Evolutionary conservation across 192 early-diverging fungal species (phyloP), one percentile per base, ranked within the genome.

Genomic region (Oehlia diaphana): DNA sequence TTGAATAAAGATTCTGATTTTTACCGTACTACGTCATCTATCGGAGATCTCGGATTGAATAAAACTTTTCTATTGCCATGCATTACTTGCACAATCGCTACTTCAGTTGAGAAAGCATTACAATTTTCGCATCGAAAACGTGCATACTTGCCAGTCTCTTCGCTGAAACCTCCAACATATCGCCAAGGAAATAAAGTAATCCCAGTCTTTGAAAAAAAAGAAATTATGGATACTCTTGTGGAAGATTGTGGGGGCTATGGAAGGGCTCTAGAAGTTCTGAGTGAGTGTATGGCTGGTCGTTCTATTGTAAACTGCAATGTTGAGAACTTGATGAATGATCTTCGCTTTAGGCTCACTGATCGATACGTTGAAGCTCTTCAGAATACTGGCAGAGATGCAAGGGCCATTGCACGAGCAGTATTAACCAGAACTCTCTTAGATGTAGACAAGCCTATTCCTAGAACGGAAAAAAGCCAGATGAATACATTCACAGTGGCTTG

Each of bases 161-260:
- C 49, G 65, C 0, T 79, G 33, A 14, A 79, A 53, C 49, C 69
- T 33, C 69, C 68, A 37, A 33, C 2, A 8, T 16, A 53, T 3
- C n/a, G 8, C 26, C 63, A 64, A 64, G 63, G 8, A 64, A 23
- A 23, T 64, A 64, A 64, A 64, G 31, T 65, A 14, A 19, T 65
- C n/a, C 26, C 23, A 26, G 26, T 28, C n/a, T 65, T 65, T 26
- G 26, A 73, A 62, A 47, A 6, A 81, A 64, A 75, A 80, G 35
- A 74, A 37, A 72, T 81, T 33, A 78, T 78, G 31, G 81, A 78
- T 63, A 77, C 75, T 68, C 79, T 83, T 81, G 79, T 81, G 61
- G 12, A 50, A 63, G 82, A 83, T 47, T 81, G 79, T 81, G 76
- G 79, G 67, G 79, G 82, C 62, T 79, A 83, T 78, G 70, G 82